Evolutionary conservation across 192 early-diverging fungal species (phyloP), one percentile per base, ranked within the genome.

Genomic region (Backusella australiensis): DNA sequence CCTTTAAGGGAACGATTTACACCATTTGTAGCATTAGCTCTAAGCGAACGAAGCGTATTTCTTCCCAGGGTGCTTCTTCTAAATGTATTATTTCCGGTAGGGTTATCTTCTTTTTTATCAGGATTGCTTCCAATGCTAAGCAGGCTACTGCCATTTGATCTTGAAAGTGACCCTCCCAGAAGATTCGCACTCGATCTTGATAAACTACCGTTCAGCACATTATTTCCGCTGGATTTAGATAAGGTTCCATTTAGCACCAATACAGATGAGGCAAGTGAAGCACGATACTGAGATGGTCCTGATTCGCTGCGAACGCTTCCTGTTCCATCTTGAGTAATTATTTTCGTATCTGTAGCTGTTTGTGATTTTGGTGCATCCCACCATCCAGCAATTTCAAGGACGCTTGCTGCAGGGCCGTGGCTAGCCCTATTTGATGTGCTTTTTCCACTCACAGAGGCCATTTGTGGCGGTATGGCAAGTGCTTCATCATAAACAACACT

Each of bases 401-500:
- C 72, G 14, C 36, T 56, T 21, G 52, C 29, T 32, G 63, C 65
- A 67, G 36, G 14, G 14, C 70, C 29, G 23, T 34, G 41, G 8
- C 70, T 44, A 1, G 76, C 29, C 17, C 71, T 71, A 11, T 56
- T 65, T 23, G 69, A 23, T 21, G 44, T 53, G 3, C 68, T 71
- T n/a, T 32, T 38, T 4, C n/a, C 34, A 29, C 35, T 29, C 34
- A 44, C 70, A 71, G 70, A 29, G 42, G 44, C 39, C 42, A 49
- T 71, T 6, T 34, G 38, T 52, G 41, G 39, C 46, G 44, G 70
- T 9, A 49, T 29, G 1, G 32, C 68, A 3, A 23, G n/a, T 19
- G 23, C n/a, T 72, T 77, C 67, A 0, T 71, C 70, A 6, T 41
- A 71, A 34, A 72, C 69, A 6, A 72, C 63, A 46, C 76, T 77